phyloP scores from a whole-genome alignment of 2,329 filamentous ascomycete genomes.

The Calonectria multiphialidica region DNA sequence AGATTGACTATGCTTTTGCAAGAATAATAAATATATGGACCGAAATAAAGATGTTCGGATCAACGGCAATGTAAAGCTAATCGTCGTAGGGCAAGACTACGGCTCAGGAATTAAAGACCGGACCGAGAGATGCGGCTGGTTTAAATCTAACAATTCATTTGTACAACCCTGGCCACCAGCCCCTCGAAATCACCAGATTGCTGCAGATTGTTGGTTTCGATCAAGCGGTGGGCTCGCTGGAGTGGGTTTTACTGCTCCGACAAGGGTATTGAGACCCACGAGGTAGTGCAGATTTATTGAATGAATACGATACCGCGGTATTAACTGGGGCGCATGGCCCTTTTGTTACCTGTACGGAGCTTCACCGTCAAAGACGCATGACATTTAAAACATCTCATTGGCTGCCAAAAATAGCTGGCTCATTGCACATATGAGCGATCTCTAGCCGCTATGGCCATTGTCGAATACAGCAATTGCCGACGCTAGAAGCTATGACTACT shows the following conservation, averaged over 20 bases:
- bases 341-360: background rate
- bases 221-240: too few relatives aligned
- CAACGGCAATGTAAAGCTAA: background rate
- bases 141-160: too few relatives aligned
- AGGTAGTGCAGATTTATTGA: too few relatives aligned
- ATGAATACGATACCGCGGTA: too few relatives aligned
- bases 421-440: background rate
- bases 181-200: background rate
- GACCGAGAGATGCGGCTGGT: background rate
- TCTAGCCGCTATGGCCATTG: background rate
- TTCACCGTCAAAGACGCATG: background rate
- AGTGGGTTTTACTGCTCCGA: too few relatives aligned
- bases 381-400: background rate
- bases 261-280: too few relatives aligned
- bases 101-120: background rate
- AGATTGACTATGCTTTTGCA: background rate
- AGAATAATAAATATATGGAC: background rate
- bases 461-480: background rate
- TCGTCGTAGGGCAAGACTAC: background rate
- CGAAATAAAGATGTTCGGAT: background rate
- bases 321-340: background rate
- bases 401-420: background rate
- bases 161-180: too few relatives aligned
- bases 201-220: too few relatives aligned
- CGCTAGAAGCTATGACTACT: background rate